Percentiles rank a stretch among this genome's conserved stretches.
Evolutionary conservation across 495 filamentous ascomycete genomes (phyloP).

Genomic region (Penicillium silybi): DNA sequence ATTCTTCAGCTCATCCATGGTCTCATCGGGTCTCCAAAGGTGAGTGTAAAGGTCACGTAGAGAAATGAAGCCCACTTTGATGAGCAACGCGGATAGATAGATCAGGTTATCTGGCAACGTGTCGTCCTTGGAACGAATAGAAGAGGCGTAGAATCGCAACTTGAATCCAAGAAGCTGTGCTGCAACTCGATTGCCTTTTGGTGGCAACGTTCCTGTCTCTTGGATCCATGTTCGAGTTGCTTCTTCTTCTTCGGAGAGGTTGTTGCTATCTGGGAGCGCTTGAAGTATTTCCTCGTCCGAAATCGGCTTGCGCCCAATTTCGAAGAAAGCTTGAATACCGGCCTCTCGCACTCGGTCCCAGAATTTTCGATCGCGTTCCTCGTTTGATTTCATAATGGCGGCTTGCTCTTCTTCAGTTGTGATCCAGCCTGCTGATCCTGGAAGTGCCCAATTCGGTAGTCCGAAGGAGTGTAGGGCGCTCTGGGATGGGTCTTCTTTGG

Average conservation of each 20-base stretch:
- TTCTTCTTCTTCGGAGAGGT: constrained; percentile 41
- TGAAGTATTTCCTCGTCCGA: constrained; percentile 45
- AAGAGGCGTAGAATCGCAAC: constrained; percentile 83
- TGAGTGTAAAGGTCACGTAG: constrained; percentile 89
- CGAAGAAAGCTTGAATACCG: constrained; percentile 82
- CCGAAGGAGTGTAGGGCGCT: constrained; percentile 39
- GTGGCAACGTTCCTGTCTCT: constrained; percentile 73
- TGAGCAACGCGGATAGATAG: constrained; percentile 82
- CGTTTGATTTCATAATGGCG: constrained; percentile 42
- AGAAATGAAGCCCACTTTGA: constrained; percentile 98
- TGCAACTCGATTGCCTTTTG: constrained; percentile 81
- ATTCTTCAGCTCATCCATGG: constrained; percentile 67
- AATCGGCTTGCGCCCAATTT: constrained; percentile 62
- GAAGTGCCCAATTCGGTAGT: constrained; percentile 78
- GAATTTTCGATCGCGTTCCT: constrained; percentile 68
- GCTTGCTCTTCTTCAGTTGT: constrained; percentile 63
- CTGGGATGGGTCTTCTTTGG: constrained; percentile 49
- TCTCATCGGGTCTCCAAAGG: constrained; percentile 78
- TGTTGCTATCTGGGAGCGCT: constrained; percentile 40
- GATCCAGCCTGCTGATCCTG: constrained; percentile 54
- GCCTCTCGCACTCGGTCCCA: constrained; percentile 75
- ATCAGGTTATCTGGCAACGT: constrained; percentile 84
- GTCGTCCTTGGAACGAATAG: constrained; percentile 64
- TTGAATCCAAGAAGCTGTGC: constrained; percentile 97
- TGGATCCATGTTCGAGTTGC: constrained; percentile 67